These are phyloP conservation scores for Brassica hybrid DNA, from an alignment of 441 rosid genomes.

Conservation along the genomic window DNA sequence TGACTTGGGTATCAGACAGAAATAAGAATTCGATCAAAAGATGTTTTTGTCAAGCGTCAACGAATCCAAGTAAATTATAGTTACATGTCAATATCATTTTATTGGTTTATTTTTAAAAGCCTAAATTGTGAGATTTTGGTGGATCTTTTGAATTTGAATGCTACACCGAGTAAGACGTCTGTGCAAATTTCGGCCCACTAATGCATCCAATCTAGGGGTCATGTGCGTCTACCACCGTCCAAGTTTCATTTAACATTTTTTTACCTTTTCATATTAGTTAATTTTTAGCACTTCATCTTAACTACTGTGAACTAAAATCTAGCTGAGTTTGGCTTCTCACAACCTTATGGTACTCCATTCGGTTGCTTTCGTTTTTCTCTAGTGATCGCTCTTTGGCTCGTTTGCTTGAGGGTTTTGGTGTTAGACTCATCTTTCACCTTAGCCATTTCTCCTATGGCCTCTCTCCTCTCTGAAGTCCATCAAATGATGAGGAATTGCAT, in stretches of 20 bases:
- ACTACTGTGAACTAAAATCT: background rate
- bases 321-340: background rate
- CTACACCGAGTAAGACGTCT: slow-evolving; percentile 12
- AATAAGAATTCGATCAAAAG: background rate
- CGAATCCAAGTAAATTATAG: background rate
- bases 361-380: background rate
- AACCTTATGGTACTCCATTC: background rate
- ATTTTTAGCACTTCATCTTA: background rate
- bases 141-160: slow-evolving; percentile 3
- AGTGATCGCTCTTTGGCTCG: background rate
- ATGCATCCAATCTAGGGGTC: background rate
- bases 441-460: background rate
- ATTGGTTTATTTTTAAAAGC: background rate
- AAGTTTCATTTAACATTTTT: background rate
- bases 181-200: slow-evolving; percentile 21
- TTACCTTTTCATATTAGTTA: background rate
- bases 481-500: background rate
- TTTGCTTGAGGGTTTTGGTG: background rate
- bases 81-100: slow-evolving; percentile 11
- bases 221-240: slow-evolving; percentile 27
- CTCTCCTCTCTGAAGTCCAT: background rate
- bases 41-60: slow-evolving; percentile 4
- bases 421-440: background rate
- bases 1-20: background rate
- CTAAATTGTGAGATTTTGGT: slow-evolving; percentile 3